phyloP scores from a whole-genome alignment of 2,329 filamentous ascomycete genomes.

The Sclerotinia borealis region DNA sequence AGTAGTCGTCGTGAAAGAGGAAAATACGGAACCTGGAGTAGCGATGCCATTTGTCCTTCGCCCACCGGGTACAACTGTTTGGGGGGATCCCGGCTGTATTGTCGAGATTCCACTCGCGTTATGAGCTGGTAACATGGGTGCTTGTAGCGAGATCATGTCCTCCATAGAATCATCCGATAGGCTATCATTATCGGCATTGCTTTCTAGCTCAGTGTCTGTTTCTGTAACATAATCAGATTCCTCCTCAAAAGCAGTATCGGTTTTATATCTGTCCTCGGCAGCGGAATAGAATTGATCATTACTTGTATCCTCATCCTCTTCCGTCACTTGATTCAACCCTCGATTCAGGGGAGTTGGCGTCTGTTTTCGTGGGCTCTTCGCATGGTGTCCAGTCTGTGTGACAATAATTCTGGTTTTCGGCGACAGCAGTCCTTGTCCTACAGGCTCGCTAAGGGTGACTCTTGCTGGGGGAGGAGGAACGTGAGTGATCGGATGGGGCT shows the following conservation, averaged over 20 bases:
- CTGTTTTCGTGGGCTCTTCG: constrained; percentile 45
- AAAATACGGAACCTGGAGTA: constrained; percentile 85
- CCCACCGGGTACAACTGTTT: constrained; percentile 49
- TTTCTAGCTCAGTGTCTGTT: constrained; percentile 51
- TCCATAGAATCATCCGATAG: constrained; percentile 88
- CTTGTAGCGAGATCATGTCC: constrained; percentile 84
- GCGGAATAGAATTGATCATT: constrained; percentile 93
- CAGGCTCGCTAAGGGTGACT: constrained; percentile 89
- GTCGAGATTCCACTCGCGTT: constrained; percentile 75
- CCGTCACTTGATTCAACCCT: constrained; percentile 51
- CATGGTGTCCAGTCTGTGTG: constrained; percentile 54
- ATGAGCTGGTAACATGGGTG: constrained; percentile 71
- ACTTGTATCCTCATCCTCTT: constrained; percentile 71
- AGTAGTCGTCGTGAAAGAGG: constrained; percentile 79
- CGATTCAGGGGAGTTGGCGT: constrained; percentile 43
- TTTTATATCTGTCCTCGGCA: constrained; percentile 67
- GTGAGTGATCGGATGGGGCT: constrained; percentile 82
- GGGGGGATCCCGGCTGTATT: constrained; percentile 73
- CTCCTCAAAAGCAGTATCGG: constrained; percentile 47
- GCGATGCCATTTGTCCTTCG: constrained; percentile 67
- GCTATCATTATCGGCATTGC: constrained; percentile 63
- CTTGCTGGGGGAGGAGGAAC: constrained; percentile 77
- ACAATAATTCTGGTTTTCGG: constrained; percentile 79
- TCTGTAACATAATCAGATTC: constrained; percentile 50
- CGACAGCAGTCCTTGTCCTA: constrained; percentile 76